Evolutionary conservation across 2,329 filamentous ascomycete species (phyloP).

Genomic region (Fusarium armeniacum): DNA sequence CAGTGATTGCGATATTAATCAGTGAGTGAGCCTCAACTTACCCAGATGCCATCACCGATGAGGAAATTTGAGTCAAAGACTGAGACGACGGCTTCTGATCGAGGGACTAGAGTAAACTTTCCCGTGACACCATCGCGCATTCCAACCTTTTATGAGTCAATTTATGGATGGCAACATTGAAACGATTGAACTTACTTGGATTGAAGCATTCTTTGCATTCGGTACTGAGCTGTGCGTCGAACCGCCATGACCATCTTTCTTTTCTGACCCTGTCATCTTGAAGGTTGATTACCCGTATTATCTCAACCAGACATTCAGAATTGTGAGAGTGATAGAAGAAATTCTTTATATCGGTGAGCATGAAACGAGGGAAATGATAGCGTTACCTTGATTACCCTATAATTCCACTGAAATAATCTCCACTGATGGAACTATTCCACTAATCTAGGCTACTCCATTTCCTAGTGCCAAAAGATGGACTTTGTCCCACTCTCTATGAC

Average conservation of each 20-base stretch:
- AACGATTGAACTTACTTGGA: fast-evolving
- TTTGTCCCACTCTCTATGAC: background rate
- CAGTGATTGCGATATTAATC: fast-evolving
- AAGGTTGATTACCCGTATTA: fast-evolving
- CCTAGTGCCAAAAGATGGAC: background rate
- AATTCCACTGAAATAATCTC: background rate
- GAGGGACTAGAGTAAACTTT: background rate
- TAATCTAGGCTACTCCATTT: background rate
- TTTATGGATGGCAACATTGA: fast-evolving
- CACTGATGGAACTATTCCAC: background rate
- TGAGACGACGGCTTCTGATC: slow-evolving; percentile 6
- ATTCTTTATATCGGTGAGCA: background rate
- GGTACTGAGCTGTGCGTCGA: slow-evolving; percentile 22
- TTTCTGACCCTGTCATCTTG: background rate
- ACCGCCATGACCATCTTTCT: background rate
- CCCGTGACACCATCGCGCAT: slow-evolving; percentile 8
- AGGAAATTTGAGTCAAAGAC: slow-evolving; percentile 23
- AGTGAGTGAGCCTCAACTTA: fast-evolving
- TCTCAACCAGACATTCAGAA: background rate
- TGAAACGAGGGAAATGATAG: background rate
- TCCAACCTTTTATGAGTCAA: fast-evolving
- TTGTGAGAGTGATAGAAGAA: background rate
- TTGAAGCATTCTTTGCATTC: slow-evolving; percentile 9
- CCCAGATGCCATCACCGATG: slow-evolving; percentile 20
- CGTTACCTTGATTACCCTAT: fast-evolving